A percentile compares a stretch with the other conserved stretches of the same genome.
Evolutionary conservation across 768 basidiomycete genomes (phyloP).

Genomic region (Suillus americanus): DNA sequence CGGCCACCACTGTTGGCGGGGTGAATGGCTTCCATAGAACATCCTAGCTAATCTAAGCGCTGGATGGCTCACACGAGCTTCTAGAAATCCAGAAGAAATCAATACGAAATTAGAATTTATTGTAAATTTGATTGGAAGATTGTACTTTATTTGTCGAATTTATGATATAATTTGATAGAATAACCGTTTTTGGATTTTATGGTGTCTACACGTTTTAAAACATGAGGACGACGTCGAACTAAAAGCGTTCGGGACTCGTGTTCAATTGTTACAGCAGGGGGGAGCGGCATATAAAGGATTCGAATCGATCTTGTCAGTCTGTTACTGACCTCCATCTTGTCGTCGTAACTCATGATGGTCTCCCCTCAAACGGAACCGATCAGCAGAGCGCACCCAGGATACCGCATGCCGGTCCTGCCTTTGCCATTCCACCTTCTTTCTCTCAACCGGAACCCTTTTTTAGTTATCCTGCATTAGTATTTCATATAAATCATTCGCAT

Average conservation of each 20-base stretch:
- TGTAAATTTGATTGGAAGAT: background rate
- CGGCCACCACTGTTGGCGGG: background rate
- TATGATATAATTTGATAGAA: background rate
- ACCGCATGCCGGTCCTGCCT: conserved; percentile 38
- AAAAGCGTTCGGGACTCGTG: conserved; percentile 12
- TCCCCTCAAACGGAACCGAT: conserved; percentile 38
- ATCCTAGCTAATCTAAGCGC: conserved; percentile 8
- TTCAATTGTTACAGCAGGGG: conserved; percentile 9
- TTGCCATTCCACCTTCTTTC: conserved; percentile 31
- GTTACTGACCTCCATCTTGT: conserved; percentile 15
- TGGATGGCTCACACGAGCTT: conserved; percentile 9
- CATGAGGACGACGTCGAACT: conserved; percentile 13
- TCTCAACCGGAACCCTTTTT: conserved; percentile 39
- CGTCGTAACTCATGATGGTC: conserved; percentile 23
- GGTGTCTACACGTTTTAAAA: conserved; percentile 8
- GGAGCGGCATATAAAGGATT: conserved; percentile 9
- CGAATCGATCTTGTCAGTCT: conserved; percentile 4
- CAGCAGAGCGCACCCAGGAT: conserved; percentile 35
- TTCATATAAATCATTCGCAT: conserved; percentile 28
- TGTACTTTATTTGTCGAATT: background rate
- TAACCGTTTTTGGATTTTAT: conserved; percentile 1
- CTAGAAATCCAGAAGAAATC: conserved; percentile 2
- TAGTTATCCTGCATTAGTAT: conserved; percentile 22
- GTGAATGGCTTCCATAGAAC: conserved; percentile 3
- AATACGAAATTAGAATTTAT: background rate